Base-by-base conservation (phyloP, 495 filamentous ascomycete species). In the Tuber umbilicatum region DNA sequence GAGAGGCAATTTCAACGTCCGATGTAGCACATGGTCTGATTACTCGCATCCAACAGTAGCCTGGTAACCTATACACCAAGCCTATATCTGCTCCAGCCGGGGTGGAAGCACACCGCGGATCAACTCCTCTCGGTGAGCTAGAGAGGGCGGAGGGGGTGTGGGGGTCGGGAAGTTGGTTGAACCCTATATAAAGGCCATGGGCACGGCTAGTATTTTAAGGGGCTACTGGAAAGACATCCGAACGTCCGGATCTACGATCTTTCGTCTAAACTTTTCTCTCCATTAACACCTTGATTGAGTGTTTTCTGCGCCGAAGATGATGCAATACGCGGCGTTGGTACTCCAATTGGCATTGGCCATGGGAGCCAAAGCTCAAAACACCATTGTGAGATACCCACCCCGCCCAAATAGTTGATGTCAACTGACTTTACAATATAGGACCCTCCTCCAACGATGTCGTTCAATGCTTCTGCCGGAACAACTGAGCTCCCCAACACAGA, bases 391-490 rank as follows among this genome's bases (percentile, higher is more conserved):
- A 64, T 35, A 35, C 55, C 31, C 17, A 17, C 27, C 55, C 27
- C 5, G 1, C 2, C 55, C 14, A 35, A 35, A 5, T 64, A 35
- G 55, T 10, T 64, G 27, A 35, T 64, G 27, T 64, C 27, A 64
- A 16, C 27, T 64, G 14, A 64, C 55, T 5, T 17, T 17, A 64
- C 27, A 64, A 64, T 64, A 64, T 35, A 64, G 55, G 27, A 0
- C 31, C 75, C 77, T 31, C 81, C 83, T 0, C 80, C 83, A 75
- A 80, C 80, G 19, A 45, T 81, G 35, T 71, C 75, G 27, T 85
- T 83, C 80, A 85, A 85, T 82, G 81, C 81, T 40, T 83, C 83
- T 50, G 84, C 84, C 19, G 81, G 83, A 43, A 82, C 81, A 69
- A 79, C 82, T 2, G 75, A 82, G n/a, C 71, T 83, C 68, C 73